Evolutionary conservation across 805 yeast species (phyloP).

Genomic region (Maudiozyma serrabonitensis): DNA sequence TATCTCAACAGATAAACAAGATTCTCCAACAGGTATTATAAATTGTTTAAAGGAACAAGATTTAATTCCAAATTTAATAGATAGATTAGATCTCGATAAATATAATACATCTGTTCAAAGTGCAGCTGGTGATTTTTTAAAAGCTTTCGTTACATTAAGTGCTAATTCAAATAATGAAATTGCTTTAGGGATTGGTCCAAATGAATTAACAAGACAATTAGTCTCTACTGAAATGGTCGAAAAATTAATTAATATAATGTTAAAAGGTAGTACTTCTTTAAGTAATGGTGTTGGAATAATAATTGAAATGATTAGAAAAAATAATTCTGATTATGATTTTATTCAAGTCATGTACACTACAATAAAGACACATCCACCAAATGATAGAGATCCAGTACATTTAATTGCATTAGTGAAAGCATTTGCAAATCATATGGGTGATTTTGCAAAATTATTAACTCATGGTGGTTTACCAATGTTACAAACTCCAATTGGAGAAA

Average conservation of each 20-base stretch:
- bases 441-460: slow-evolving; percentile 52
- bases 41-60: slow-evolving; percentile 64
- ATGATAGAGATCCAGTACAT: slow-evolving; percentile 83
- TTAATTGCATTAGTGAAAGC: slow-evolving; percentile 73
- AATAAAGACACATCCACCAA: slow-evolving; percentile 83
- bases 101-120: slow-evolving; percentile 66
- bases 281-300: slow-evolving; percentile 90
- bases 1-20: slow-evolving; percentile 87
- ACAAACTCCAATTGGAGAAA: slow-evolving; percentile 38
- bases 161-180: slow-evolving; percentile 84
- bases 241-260: slow-evolving; percentile 65
- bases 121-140: slow-evolving; percentile 89
- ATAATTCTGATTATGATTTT: slow-evolving; percentile 88
- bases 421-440: slow-evolving; percentile 63
- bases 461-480: slow-evolving; percentile 26
- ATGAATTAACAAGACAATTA: slow-evolving; percentile 81
- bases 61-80: slow-evolving; percentile 61
- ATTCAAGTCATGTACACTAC: slow-evolving; percentile 77
- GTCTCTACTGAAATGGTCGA: slow-evolving; percentile 65
- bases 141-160: slow-evolving; percentile 86
- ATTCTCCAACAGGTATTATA: slow-evolving; percentile 77
- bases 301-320: slow-evolving; percentile 87
- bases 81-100: slow-evolving; percentile 48
- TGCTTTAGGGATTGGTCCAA: slow-evolving; percentile 90
- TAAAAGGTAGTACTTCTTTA: slow-evolving; percentile 74